These are phyloP conservation scores for Pulicaria dysenterica DNA, from an alignment of 129 eudicot genomes.

Conservation along the genomic window DNA sequence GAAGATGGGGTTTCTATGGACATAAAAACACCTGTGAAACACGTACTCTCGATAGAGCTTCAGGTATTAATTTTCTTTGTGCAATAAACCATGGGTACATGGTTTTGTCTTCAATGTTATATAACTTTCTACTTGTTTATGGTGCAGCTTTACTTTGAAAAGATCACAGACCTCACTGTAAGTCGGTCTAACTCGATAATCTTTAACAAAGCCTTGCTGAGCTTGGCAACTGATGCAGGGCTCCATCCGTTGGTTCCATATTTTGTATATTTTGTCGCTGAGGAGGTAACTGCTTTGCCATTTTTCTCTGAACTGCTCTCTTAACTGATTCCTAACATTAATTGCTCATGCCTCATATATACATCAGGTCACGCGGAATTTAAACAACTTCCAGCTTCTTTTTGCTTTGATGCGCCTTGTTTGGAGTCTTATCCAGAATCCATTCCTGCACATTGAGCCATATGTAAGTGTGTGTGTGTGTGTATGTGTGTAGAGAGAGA, in stretches of 20 bases:
- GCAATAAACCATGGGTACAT: neutral
- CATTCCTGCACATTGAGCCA: slow-evolving; percentile 84
- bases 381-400: slow-evolving; percentile 69
- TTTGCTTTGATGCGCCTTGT: slow-evolving; percentile 92
- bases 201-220: slow-evolving; percentile 75
- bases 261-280: slow-evolving; percentile 85
- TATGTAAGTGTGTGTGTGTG: slow-evolving; percentile 59
- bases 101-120: neutral
- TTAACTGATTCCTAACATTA: neutral
- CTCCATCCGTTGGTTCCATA: slow-evolving; percentile 96
- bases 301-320: neutral
- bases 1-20: slow-evolving; percentile 71
- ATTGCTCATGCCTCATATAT: slow-evolving; percentile 11
- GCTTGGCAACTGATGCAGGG: slow-evolving; percentile 89
- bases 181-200: slow-evolving; percentile 67
- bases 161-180: slow-evolving; percentile 79
- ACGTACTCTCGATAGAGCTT: slow-evolving; percentile 90
- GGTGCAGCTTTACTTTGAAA: slow-evolving; percentile 90
- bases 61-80: slow-evolving; percentile 55
- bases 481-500: no score
- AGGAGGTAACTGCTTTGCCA: slow-evolving; percentile 61
- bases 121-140: slow-evolving; percentile 13
- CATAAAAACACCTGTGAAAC: slow-evolving; percentile 73
- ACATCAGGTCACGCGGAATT: slow-evolving; percentile 80
- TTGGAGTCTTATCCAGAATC: slow-evolving; percentile 84